Percentiles rank a stretch among this genome's conserved stretches.
Conservation (phyloP, 2,329 filamentous ascomycete species). For the Cladosporium sp. region DNA sequence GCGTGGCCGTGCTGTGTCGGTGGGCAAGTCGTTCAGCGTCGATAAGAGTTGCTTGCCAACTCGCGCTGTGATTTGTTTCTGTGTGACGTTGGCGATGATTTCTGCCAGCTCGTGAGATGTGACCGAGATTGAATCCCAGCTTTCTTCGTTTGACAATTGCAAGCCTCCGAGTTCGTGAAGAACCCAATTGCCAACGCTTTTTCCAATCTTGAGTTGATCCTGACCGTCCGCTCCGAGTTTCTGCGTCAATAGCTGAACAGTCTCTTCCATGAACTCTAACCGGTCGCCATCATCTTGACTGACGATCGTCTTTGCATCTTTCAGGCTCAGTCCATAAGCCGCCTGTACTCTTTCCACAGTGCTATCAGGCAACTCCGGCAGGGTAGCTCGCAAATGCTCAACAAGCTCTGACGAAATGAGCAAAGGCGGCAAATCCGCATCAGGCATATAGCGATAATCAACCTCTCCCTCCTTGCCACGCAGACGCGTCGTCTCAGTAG, state of each 20-base stretch:
- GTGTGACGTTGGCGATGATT: slow-evolving; percentile 38
- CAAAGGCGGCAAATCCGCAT: slow-evolving; percentile 81
- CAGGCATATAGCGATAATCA: slow-evolving; percentile 97
- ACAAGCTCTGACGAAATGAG: slow-evolving; percentile 69
- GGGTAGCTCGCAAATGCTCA: slow-evolving; percentile 53
- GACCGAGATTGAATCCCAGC: slow-evolving; percentile 41
- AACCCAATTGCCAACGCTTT: slow-evolving; percentile 56
- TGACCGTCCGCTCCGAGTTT: slow-evolving; percentile 21
- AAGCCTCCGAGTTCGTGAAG: slow-evolving; percentile 49
- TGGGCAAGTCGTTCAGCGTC: slow-evolving; percentile 45
- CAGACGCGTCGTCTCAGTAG: slow-evolving; percentile 72
- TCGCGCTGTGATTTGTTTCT: slow-evolving; percentile 45
- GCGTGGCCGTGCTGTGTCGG: slow-evolving; percentile 36
- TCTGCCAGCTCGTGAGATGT: slow-evolving; percentile 38
- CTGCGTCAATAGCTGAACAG: slow-evolving; percentile 48
- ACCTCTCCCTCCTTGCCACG: slow-evolving; percentile 95
- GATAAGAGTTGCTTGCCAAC: slow-evolving; percentile 58
- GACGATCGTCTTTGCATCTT: slow-evolving; percentile 78
- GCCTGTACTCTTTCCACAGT: slow-evolving; percentile 50
- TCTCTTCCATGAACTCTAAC: slow-evolving; percentile 73
- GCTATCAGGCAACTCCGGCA: slow-evolving; percentile 69
- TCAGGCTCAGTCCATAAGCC: slow-evolving; percentile 65
- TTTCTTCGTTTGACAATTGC: slow-evolving; percentile 33
- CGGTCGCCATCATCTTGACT: slow-evolving; percentile 72
- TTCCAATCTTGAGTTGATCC: slow-evolving; percentile 36